Evolutionary conservation across 2,329 filamentous ascomycete species (phyloP), one percentile per base, ranked within the genome.

Genomic region (Coniochaeta sp.): DNA sequence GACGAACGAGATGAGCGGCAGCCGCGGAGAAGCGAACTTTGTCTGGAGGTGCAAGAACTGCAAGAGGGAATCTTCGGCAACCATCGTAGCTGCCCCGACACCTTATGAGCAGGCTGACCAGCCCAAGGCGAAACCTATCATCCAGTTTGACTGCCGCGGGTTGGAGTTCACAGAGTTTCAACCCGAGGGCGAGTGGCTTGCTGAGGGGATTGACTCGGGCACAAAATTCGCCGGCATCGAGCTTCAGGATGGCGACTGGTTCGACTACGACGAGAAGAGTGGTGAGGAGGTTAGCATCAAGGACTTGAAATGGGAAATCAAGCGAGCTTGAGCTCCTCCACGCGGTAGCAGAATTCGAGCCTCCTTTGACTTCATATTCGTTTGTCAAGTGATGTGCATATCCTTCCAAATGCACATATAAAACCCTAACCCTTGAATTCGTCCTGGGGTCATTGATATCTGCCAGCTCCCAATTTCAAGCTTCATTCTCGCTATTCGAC

Each of bases 21-120:
- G 93, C 73, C 85, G 91, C 69, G 95, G 95, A 65, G 93, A 98
- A 75, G 95, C 95, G 63, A 98, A 98, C 75, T 99, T 99, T 75
- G 95, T 99, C n/a, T 99, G 95, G 93, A 93, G 87, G 74, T 99
- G 95, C 83, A 96, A 96, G 76, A 93, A 95, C 72, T 99, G 95
- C 87, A 96, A 95, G 90, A 83, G 90, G 73, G 90, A 95, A 73
- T 91, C 91, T 19, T 92, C 92, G 34, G 93, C 93, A 59, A 89
- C 86, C 43, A 92, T 99, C 76, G 89, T 88, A 69, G 81, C 86
- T 14, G 81, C 86, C 0, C 91, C 95, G 0, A 82, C 81, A 36
- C 70, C 88, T 1, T 98, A 97, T 67, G 79, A 85, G 64, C 86
- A 88, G 61, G 75, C 77, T 14, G 89, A 90, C 62, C 89, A 90